Evolutionary conservation across 306 rosid species (phyloP).

Genomic region (Alnus glutinosa): DNA sequence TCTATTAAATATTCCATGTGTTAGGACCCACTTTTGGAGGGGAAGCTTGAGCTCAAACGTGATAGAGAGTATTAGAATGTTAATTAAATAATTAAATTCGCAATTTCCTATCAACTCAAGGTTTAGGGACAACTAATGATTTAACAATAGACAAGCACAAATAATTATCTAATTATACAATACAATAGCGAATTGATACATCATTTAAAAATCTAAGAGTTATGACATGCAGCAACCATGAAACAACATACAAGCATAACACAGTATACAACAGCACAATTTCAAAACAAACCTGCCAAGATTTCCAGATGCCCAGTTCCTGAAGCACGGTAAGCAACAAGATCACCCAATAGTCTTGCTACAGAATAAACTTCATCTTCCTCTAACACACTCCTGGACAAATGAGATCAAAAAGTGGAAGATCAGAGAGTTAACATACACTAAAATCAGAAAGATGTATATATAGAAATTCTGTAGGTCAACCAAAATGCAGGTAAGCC

Average conservation of each 20-base stretch:
- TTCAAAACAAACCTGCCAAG: constrained; percentile 72
- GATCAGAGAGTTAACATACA: constrained; percentile 17
- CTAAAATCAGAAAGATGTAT: not conserved
- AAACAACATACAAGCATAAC: not conserved
- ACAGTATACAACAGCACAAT: constrained; percentile 9
- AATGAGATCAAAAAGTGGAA: constrained; percentile 16
- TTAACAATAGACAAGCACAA: not conserved
- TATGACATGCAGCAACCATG: constrained; percentile 4
- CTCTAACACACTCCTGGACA: constrained; percentile 52
- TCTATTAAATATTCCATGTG: too few species aligned
- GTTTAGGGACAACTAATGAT: too few species aligned
- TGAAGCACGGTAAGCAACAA: constrained; percentile 90
- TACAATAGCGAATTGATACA: not conserved
- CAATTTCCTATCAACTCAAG: too few species aligned
- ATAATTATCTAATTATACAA: not conserved
- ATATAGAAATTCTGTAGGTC: not conserved
- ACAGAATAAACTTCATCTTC: constrained; percentile 89
- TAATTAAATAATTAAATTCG: too few species aligned
- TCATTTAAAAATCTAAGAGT: not conserved
- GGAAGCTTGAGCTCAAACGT: too few species aligned
- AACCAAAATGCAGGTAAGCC: constrained; percentile 26
- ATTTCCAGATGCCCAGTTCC: constrained; percentile 91
- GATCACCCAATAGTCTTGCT: constrained; percentile 80
- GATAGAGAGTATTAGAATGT: too few species aligned
- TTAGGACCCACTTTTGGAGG: too few species aligned